phyloP scores from a whole-genome alignment of 108 stramenopile species.

The Schizochytrium sp. region DNA sequence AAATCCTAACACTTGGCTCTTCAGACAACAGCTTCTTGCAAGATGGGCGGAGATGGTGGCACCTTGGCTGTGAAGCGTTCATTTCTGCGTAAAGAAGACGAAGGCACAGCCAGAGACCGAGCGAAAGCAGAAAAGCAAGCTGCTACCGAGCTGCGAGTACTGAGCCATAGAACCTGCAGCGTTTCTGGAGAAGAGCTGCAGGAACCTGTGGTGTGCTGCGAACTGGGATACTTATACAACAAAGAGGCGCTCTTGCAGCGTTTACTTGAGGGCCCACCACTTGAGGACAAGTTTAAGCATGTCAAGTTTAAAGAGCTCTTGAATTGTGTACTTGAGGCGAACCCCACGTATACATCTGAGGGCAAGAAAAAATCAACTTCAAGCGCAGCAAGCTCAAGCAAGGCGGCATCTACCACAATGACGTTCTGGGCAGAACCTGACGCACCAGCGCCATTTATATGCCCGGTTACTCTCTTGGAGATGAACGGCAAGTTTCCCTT shows the following conservation, averaged over 20 bases:
- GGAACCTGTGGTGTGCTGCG: conserved; percentile 74
- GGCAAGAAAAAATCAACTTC: background rate
- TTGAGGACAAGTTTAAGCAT: conserved; percentile 68
- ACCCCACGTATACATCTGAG: conserved; percentile 42
- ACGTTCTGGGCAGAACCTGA: conserved; percentile 54
- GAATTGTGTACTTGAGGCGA: conserved; percentile 65
- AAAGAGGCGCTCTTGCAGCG: conserved; percentile 71
- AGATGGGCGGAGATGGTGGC: conserved; percentile 77
- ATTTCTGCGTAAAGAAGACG: conserved; percentile 68
- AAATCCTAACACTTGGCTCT: too few relatives aligned
- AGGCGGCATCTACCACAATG: background rate
- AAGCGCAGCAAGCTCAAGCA: background rate
- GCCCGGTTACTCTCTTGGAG: conserved; percentile 72
- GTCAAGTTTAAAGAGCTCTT: conserved; percentile 72
- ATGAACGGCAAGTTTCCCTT: conserved; percentile 72
- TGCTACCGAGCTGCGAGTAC: conserved; percentile 51
- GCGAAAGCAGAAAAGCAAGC: conserved; percentile 61
- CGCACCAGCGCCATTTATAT: conserved; percentile 64
- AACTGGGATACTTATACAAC: conserved; percentile 77
- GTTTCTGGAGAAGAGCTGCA: conserved; percentile 68
- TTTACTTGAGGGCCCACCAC: conserved; percentile 68
- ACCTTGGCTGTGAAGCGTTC: conserved; percentile 75
- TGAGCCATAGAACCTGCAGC: conserved; percentile 44
- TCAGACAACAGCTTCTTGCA: too few relatives aligned
- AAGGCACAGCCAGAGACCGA: conserved; percentile 61